Evolutionary conservation across 2,329 filamentous ascomycete genomes (phyloP), one percentile per base, ranked within the genome.

Genomic region (Talaromyces sp.): DNA sequence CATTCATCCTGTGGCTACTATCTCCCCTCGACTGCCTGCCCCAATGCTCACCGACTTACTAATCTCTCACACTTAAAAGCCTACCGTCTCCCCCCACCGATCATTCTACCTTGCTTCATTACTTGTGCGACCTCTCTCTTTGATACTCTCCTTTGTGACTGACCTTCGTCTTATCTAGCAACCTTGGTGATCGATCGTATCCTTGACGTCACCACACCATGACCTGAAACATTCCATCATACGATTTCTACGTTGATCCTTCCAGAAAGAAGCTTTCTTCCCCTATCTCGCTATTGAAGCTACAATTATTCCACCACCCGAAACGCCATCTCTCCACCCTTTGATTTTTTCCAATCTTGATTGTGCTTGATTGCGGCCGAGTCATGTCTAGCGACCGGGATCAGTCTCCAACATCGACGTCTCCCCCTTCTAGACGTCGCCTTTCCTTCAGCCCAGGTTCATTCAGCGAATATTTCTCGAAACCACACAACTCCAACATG

Each of bases 331-430:
- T 10, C 25, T 41, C 25, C 17, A 39, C 22, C 37, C 48, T 39
- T 39, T 39, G n/a, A 55, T 43, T 40, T 17, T 19, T 8, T 15
- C 2, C 21, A 25, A 31, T 41, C 25, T 33, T 36, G 7, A 62
- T 48, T 43, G 50, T 45, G 50, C 13, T 48, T 36, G 17, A 45
- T 36, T 57, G 40, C 17, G 19, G 52, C 31, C 53, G 57, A 61
- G 71, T 54, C 60, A 81, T 80, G 78, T 73, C 77, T 41, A 70
- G 73, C 67, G 71, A 74, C 64, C 73, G 70, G 54, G 67, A 69
- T 6, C 71, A 71, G 52, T 70, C 73, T 50, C 71, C 70, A 45
- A 74, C 77, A 48, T 70, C 73, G 52, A 66, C 68, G 39, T 63
- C 73, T 21, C 62, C 67, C 10, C 63, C 69, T 50, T 73, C 73